Percentiles rank a stretch among this genome's conserved stretches.
Conservation (phyloP, 1,284 basidiomycete species). For the Rugosomyces carneus region DNA sequence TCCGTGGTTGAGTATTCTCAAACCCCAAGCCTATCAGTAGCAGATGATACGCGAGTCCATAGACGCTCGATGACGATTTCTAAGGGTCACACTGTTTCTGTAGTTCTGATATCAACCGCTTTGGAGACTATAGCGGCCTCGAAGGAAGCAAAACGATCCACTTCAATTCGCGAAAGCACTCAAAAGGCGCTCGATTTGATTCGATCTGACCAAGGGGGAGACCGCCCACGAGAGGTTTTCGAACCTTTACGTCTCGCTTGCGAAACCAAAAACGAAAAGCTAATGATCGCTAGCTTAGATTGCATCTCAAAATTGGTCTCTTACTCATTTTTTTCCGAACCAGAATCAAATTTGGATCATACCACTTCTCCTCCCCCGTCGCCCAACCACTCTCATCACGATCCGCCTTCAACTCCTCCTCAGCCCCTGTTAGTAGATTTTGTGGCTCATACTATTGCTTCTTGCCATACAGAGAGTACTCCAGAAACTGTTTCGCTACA, state of each 20-base stretch:
- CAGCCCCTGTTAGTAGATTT: constrained; percentile 79
- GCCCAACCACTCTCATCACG: constrained; percentile 44
- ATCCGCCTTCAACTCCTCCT: constrained; percentile 39
- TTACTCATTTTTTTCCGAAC: constrained; percentile 88
- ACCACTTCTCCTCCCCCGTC: constrained; percentile 65
- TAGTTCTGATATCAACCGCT: constrained; percentile 79
- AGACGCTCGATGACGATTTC: constrained; percentile 66
- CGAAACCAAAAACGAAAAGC: constrained; percentile 86
- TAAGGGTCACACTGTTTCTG: constrained; percentile 65
- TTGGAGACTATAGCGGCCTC: constrained; percentile 84
- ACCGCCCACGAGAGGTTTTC: constrained; percentile 81
- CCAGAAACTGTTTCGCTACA: constrained; percentile 89
- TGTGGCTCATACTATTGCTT: constrained; percentile 89
- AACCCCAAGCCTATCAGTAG: constrained; percentile 3
- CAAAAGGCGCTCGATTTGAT: constrained; percentile 82
- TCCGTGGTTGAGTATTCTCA: background rate
- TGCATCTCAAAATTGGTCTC: constrained; percentile 95
- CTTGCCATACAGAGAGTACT: constrained; percentile 84
- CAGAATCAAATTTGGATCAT: constrained; percentile 37
- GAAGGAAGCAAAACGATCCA: constrained; percentile 83
- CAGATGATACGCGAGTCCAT: constrained; percentile 21
- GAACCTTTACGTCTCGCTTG: constrained; percentile 90
- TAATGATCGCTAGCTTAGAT: constrained; percentile 92
- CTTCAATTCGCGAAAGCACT: constrained; percentile 76
- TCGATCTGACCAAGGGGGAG: constrained; percentile 61